Base-by-base conservation (phyloP, 768 basidiomycete species). In the Trametes sanguinea region DNA sequence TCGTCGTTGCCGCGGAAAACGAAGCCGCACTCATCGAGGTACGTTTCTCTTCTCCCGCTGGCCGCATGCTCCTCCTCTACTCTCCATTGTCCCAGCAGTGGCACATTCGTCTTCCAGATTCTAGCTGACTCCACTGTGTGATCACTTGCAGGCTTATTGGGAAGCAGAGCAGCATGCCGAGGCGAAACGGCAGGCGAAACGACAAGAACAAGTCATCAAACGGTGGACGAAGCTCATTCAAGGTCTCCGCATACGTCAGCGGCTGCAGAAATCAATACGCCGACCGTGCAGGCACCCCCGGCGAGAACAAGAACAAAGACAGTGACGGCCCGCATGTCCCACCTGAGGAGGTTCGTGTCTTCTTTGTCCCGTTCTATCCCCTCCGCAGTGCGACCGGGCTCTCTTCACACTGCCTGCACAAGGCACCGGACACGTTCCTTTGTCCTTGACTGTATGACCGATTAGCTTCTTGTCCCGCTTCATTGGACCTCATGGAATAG, bases 181-280 rank as follows among this genome's bases (percentile, higher is more conserved):
- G 60, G 87, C 92, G 73, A 92, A 86, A 67, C 89, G 89, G 48
- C 82, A 83, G 27, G 77, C 77, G 9, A 95, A 94, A 75, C 83
- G 82, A 60, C 83, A 90, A 66, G 94, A 94, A 54, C 84, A 87
- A 39, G 89, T 87, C 0, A 75, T 96, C 65, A 95, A 94, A 73
- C 85, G 89, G 22, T 99, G 96, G 96, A 83, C 80, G 54, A 86
- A 88, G 59, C 83, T 99, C 44, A 81, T 99, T 29, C 90, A 92
- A 33, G 97, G 95, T 3, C 80, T 98, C 48, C 84, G 92, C 39
- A 90, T 98, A 61, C 84, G 94, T 14, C 83, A 90, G 67, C 84
- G 94, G 47, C 78, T 98, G 37, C 89, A 89, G 70, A 85, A 84
- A 53, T n/a, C 87, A 95, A 71, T 97, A 96, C 74, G 83, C 74